phyloP scores from a whole-genome alignment of 1,284 basidiomycete genomes.

The Butyriboletus appendiculatus region DNA sequence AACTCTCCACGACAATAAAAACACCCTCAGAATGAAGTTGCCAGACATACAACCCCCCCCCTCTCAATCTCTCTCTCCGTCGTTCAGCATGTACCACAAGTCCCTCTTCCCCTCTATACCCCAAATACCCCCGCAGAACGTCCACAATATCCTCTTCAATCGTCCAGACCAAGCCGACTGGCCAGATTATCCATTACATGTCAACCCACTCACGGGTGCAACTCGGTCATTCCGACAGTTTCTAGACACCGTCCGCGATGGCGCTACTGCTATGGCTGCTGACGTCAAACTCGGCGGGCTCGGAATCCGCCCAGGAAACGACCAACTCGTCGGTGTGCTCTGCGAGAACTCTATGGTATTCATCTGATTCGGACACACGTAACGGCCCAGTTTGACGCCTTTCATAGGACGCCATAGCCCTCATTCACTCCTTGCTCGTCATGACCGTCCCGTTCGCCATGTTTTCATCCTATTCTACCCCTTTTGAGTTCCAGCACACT shows the following conservation, averaged over 20 bases:
- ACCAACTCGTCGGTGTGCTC: conserved; percentile 66
- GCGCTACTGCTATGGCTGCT: conserved; percentile 56
- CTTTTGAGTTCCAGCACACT: conserved; percentile 63
- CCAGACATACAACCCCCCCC: neutral
- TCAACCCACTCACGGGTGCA: conserved; percentile 56
- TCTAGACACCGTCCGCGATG: conserved; percentile 49
- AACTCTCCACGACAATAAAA: conserved; percentile 14
- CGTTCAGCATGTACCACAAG: conserved; percentile 38
- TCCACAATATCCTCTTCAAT: conserved; percentile 56
- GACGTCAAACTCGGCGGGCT: conserved; percentile 53
- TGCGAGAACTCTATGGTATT: conserved; percentile 68
- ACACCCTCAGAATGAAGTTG: neutral
- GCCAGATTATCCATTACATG: conserved; percentile 55
- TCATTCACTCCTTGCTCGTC: conserved; percentile 57
- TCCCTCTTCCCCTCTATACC: conserved; percentile 42
- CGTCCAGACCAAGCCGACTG: conserved; percentile 52
- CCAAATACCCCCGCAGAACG: conserved; percentile 48
- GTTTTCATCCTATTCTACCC: conserved; percentile 65
- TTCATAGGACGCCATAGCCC: conserved; percentile 62
- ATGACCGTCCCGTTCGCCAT: conserved; percentile 62
- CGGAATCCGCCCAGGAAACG: conserved; percentile 45
- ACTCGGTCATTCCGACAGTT: conserved; percentile 50
- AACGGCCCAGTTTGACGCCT: neutral
- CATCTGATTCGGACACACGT: neutral
- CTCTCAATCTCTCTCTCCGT: neutral